These are phyloP conservation scores for Cryptococcus hybrid DNA, from an alignment of 1,284 basidiomycete genomes.

Conservation along the genomic window DNA sequence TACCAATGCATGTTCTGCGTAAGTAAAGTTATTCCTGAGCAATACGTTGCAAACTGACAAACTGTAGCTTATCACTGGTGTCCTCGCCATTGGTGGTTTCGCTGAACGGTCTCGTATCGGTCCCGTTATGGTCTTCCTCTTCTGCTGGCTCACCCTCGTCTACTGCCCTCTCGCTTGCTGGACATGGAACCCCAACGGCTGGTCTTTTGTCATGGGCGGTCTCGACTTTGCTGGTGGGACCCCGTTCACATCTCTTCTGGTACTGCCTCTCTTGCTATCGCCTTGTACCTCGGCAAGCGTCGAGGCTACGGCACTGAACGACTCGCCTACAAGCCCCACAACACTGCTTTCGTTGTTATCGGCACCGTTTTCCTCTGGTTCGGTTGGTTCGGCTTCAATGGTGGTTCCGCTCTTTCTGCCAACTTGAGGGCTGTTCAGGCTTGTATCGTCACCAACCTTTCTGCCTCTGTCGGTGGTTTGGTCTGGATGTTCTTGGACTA, in stretches of 20 bases:
- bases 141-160: conserved; percentile 88
- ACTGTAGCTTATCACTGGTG: conserved; percentile 54
- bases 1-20: conserved; percentile 56
- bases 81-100: conserved; percentile 82
- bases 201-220: conserved; percentile 74
- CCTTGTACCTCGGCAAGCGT: conserved; percentile 83
- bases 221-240: conserved; percentile 96
- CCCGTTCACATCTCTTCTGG: conserved; percentile 88
- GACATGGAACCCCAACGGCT: conserved; percentile 91
- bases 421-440: conserved; percentile 87
- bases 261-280: conserved; percentile 86
- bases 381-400: conserved; percentile 97
- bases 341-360: conserved; percentile 74
- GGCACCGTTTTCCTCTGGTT: conserved; percentile 97
- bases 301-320: conserved; percentile 90
- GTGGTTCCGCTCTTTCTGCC: conserved; percentile 63
- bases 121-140: conserved; percentile 83
- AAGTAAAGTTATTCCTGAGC: conserved; percentile 8
- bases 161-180: conserved; percentile 92
- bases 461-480: conserved; percentile 78
- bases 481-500: conserved; percentile 97
- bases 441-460: conserved; percentile 89
- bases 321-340: conserved; percentile 76
- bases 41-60: conserved; percentile 2
- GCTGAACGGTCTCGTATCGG: conserved; percentile 88